These are phyloP conservation scores for Penicillium parvum DNA, from an alignment of 495 filamentous ascomycete genomes.

Conservation along the genomic window DNA sequence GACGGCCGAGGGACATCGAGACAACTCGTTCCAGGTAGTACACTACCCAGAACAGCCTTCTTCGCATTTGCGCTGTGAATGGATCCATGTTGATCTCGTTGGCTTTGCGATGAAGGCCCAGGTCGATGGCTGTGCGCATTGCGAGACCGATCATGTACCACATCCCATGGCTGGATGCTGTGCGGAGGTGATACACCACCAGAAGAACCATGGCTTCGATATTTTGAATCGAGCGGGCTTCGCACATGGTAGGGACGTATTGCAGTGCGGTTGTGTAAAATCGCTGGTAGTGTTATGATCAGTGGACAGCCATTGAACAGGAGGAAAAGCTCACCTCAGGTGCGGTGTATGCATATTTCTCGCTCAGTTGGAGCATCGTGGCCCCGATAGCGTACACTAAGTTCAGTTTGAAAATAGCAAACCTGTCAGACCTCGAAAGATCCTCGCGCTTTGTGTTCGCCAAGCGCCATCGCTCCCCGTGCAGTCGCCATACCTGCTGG, in stretches of 20 bases:
- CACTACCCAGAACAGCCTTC: conserved; percentile 51
- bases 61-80: conserved; percentile 45
- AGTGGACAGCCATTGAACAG: neutral
- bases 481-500: conserved; percentile 40
- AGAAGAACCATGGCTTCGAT: conserved; percentile 54
- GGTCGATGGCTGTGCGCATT: conserved; percentile 51
- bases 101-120: conserved; percentile 48
- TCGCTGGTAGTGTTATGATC: conserved; percentile 23
- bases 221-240: conserved; percentile 48
- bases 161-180: conserved; percentile 48
- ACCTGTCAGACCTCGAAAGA: conserved; percentile 36
- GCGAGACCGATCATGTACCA: conserved; percentile 56
- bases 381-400: conserved; percentile 51
- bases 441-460: conserved; percentile 39
- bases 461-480: conserved; percentile 41
- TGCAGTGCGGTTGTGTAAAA: conserved; percentile 49
- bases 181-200: conserved; percentile 50
- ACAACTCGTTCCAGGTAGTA: conserved; percentile 50
- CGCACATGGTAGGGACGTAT: conserved; percentile 47
- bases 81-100: conserved; percentile 44
- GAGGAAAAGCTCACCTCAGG: conserved; percentile 33
- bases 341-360: conserved; percentile 41
- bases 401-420: conserved; percentile 49
- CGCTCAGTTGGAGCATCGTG: conserved; percentile 45
- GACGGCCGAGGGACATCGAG: conserved; percentile 48